These are phyloP conservation scores for Sugiyamaella neomexicana DNA, from an alignment of 1,139 yeast genomes.

Conservation along the genomic window DNA sequence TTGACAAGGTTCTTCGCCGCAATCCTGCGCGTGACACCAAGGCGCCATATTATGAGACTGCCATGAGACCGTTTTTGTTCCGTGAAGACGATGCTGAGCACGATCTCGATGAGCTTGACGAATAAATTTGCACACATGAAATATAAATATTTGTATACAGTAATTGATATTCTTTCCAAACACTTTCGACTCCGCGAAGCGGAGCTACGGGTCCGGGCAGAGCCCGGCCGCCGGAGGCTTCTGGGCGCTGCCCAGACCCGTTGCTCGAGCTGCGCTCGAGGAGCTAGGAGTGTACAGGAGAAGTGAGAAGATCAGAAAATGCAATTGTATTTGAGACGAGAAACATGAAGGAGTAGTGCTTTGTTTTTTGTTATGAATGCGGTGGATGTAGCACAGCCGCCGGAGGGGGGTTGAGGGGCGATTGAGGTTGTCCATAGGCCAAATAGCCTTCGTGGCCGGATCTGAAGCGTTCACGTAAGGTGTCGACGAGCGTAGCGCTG, in stretches of 20 bases:
- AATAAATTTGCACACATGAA: not conserved
- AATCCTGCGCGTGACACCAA: conserved; percentile 40
- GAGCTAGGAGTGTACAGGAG: no score
- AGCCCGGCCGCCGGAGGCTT: not conserved
- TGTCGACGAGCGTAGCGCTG: conserved; percentile 28
- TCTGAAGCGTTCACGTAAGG: conserved; percentile 29
- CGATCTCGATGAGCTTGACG: conserved; percentile 2
- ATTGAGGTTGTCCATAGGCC: conserved; percentile 18
- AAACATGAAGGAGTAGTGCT: no score
- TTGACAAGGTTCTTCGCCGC: conserved; percentile 42
- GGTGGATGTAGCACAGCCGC: no score
- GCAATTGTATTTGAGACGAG: no score
- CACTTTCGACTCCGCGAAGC: no score
- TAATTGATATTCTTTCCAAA: not conserved
- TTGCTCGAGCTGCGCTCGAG: no score
- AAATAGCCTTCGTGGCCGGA: conserved; percentile 32
- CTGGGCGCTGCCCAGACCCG: no score
- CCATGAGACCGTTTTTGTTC: conserved; percentile 45
- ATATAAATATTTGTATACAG: not conserved
- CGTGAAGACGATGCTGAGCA: conserved; percentile 32
- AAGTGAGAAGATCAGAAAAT: no score
- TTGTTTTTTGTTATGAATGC: no score
- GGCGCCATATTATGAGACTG: conserved; percentile 44
- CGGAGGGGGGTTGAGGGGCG: no score
- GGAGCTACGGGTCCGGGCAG: not conserved